A percentile compares a stretch with the other conserved stretches of the same genome.
Evolutionary conservation across 192 early-diverging fungal genomes (phyloP).

Genomic region (Phlyctochytrium planicorne): DNA sequence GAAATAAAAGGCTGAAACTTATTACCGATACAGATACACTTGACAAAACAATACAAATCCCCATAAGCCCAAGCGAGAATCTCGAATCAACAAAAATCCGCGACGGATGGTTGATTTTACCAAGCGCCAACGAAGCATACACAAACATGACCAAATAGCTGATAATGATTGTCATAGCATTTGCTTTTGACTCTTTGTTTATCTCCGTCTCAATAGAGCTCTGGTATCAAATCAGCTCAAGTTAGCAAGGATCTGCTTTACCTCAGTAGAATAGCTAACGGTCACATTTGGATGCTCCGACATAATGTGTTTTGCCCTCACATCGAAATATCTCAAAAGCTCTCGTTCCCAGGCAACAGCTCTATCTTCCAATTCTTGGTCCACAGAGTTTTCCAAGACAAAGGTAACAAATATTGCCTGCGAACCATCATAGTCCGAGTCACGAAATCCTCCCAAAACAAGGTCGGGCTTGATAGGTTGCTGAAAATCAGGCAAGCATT

Average conservation of each 20-base stretch:
- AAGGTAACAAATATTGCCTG: neutral
- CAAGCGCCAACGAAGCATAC: neutral
- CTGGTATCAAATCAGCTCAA: neutral
- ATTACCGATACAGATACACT: neutral
- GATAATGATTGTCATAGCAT: neutral
- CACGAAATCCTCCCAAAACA: neutral
- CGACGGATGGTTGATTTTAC: neutral
- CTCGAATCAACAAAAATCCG: neutral
- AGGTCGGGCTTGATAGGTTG: neutral
- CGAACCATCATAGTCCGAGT: neutral
- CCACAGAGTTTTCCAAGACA: neutral
- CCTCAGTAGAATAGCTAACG: neutral
- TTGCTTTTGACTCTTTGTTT: neutral
- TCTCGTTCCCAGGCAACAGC: neutral
- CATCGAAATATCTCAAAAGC: neutral
- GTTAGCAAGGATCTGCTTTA: neutral
- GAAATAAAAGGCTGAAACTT: neutral
- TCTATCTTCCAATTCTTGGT: neutral
- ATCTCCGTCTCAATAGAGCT: neutral
- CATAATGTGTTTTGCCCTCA: neutral
- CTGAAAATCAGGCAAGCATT: neutral
- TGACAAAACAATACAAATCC: neutral
- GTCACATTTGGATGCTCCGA: neutral
- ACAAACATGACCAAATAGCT: neutral
- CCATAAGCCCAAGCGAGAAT: constrained; percentile 1